A percentile compares a stretch with the other conserved stretches of the same genome.
Conservation (phyloP, 2,329 filamentous ascomycete genomes). For the Alternaria ventricosa region DNA sequence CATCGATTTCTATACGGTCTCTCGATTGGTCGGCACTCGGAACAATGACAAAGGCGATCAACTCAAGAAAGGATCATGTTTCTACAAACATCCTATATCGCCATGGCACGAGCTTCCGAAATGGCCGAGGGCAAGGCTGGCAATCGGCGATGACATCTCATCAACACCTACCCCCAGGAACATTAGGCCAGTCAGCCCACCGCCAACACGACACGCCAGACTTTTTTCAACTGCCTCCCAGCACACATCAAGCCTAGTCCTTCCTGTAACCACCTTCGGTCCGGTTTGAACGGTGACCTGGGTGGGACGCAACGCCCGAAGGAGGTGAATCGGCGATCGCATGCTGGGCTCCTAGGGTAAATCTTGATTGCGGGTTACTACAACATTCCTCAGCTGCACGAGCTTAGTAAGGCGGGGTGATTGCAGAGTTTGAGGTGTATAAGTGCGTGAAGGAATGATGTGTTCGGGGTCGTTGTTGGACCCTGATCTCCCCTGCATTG, state of each 20-base stretch:
- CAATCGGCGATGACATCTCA: constrained; percentile 14
- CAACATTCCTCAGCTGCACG: background rate
- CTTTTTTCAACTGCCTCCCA: background rate
- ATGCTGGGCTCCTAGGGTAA: constrained; percentile 3
- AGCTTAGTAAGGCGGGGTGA: constrained; percentile 10
- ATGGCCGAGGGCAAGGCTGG: constrained; percentile 8
- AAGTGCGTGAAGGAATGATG: background rate
- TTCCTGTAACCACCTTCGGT: background rate
- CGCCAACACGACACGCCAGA: background rate
- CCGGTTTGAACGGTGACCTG: background rate
- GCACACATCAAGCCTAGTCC: background rate
- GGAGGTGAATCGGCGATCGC: constrained; percentile 14
- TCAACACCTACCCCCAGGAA: background rate
- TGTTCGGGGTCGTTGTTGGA: background rate
- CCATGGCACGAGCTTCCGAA: constrained; percentile 2
- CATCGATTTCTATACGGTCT: background rate
- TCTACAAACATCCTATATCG: background rate
- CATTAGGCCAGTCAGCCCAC: background rate
- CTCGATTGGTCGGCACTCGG: background rate
- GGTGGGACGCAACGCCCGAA: background rate
- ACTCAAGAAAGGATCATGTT: background rate
- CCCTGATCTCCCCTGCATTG: background rate
- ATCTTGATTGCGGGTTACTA: constrained; percentile 1
- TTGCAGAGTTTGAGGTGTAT: constrained; percentile 1
- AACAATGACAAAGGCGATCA: background rate